Conservation (phyloP, 2,329 filamentous ascomycete species). For the Rhinocladiella mackenziei region DNA sequence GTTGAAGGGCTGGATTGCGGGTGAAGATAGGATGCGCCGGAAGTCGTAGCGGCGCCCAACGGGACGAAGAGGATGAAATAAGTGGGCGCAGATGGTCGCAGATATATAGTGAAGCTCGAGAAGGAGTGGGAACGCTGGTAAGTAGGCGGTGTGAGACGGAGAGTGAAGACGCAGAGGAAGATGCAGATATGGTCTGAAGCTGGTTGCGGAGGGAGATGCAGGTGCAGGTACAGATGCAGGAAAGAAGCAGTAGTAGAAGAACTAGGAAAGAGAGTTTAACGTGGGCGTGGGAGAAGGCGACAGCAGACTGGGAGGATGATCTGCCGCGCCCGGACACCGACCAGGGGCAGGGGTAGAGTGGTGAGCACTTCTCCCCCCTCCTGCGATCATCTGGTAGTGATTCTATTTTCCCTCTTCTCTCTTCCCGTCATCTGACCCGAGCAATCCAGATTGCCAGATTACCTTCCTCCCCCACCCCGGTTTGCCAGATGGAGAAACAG, state of each 20-base stretch:
- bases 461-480: too few species aligned
- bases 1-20: too few species aligned
- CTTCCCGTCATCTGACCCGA: too few species aligned
- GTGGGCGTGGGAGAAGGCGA: not conserved
- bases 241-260: too few species aligned
- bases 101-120: constrained; percentile 9
- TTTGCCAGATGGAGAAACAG: too few species aligned
- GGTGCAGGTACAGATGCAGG: not conserved
- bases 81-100: constrained; percentile 6
- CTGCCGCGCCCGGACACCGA: not conserved
- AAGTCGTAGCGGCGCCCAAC: constrained; percentile 5
- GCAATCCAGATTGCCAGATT: too few species aligned
- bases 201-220: not conserved
- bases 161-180: constrained; percentile 3
- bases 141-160: constrained; percentile 10
- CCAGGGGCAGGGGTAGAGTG: too few species aligned
- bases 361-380: too few species aligned
- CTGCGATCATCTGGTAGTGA: too few species aligned
- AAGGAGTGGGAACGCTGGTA: not conserved
- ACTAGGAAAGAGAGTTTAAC: not conserved
- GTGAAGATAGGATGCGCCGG: constrained; percentile 15
- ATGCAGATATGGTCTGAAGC: not conserved
- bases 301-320: not conserved
- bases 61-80: not conserved
- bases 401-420: too few species aligned